Evolutionary conservation across 2,329 filamentous ascomycete genomes (phyloP), one percentile per base, ranked within the genome.

Genomic region (Neofusicoccum sp.): DNA sequence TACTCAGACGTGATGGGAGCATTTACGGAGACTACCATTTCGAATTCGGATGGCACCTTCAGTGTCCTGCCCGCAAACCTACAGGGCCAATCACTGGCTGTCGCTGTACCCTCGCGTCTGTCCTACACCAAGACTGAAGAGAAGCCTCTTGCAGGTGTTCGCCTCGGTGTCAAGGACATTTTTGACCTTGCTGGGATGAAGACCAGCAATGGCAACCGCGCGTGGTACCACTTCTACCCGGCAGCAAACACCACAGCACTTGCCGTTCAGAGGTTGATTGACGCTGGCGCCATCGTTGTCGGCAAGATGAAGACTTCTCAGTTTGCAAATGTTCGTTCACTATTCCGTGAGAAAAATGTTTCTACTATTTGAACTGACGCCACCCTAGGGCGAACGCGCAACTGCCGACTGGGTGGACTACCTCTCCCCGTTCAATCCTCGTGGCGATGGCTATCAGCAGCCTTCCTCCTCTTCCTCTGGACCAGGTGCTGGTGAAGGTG

Each of bases 131-230:
- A 77, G 47, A 83, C 81, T 0, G 66, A 71, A 0, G 75, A 78
- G n/a, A 80, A 84, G 66, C 85, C 85, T 0, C 75, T 89, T 0
- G 82, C 84, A 4, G 86, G 86, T 16, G 79, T 86, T 3, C 79
- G 86, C 16, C 69, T 88, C 0, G 85, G 80, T 0, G 78, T 88
- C 59, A 89, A 89, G 69, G 86, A 89, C 64, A 84, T 87, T 48
- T 85, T 80, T 66, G 78, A 86, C 63, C 71, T 88, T 40, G 78
- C 79, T 24, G 86, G 86, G 1, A 70, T 86, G 0, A 78, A 78
- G 11, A 86, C 83, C 0, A 78, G 78, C 1, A 76, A 82, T 33
- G 86, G 86, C 0, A 87, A 85, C 59, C 75, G 82, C 33, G 81
- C 85, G 1, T 89, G 82, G 77, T 80, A 79, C 24, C 73, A 80